These are phyloP conservation scores for Daldinia grandis DNA, from an alignment of 495 filamentous ascomycete genomes.

Conservation along the genomic window DNA sequence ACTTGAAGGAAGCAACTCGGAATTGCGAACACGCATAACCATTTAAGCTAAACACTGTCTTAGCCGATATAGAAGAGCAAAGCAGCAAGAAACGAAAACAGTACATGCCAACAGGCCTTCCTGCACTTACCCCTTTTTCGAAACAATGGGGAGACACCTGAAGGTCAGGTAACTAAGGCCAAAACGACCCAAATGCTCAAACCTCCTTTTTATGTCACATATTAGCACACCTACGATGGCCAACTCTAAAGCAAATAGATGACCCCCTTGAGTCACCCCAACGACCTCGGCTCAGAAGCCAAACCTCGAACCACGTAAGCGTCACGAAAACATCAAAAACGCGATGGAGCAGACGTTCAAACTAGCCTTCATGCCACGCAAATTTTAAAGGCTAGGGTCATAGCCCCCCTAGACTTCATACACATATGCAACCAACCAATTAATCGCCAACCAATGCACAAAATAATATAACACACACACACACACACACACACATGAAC, in stretches of 20 bases:
- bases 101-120: no score
- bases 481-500: neutral
- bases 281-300: no score
- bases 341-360: neutral
- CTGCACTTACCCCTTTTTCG: no score
- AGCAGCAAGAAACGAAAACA: neutral
- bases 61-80: neutral
- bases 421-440: neutral
- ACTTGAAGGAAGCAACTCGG: neutral
- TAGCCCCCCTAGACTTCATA: neutral
- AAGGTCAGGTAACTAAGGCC: no score
- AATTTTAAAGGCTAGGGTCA: neutral
- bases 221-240: neutral
- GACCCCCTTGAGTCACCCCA: no score
- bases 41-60: neutral
- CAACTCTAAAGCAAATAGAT: no score
- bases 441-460: slow-evolving; percentile 1
- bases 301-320: neutral
- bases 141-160: no score
- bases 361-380: neutral
- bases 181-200: neutral
- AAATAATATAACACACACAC: neutral
- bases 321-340: neutral
- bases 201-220: neutral
- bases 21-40: neutral